Percentiles rank a stretch among this genome's conserved stretches.
These are phyloP conservation scores for Colletotrichum incanum DNA, from an alignment of 2,329 filamentous ascomycete genomes.

Conservation along the genomic window DNA sequence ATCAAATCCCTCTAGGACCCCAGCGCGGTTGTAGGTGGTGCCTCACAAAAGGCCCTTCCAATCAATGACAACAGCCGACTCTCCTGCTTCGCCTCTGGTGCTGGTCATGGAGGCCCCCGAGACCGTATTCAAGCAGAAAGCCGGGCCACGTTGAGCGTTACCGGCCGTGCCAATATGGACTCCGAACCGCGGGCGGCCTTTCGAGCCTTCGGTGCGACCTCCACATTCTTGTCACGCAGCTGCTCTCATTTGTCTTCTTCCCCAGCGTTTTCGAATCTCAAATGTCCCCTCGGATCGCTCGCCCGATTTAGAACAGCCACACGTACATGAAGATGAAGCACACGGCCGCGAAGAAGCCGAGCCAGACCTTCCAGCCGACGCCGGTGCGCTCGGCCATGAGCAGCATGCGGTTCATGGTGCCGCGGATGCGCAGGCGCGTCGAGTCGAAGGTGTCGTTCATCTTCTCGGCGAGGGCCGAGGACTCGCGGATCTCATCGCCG, in stretches of 20 bases:
- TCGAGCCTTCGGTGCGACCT: not conserved
- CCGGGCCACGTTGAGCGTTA: not conserved
- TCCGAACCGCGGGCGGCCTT: not conserved
- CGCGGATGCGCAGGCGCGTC: conserved; percentile 83
- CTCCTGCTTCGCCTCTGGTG: not conserved
- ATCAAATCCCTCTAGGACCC: not conserved
- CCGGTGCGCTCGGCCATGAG: conserved; percentile 95
- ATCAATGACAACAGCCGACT: not conserved
- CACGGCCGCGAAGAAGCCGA: conserved; percentile 89
- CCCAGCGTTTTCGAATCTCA: not conserved
- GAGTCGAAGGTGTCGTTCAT: conserved; percentile 97
- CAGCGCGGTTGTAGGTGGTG: not conserved
- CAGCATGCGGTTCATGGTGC: conserved; percentile 98
- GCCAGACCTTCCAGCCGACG: conserved; percentile 96
- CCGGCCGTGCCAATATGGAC: not conserved
- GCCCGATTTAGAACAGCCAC: conserved; percentile 81
- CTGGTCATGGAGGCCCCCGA: not conserved
- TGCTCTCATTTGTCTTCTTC: no score
- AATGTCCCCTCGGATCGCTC: not conserved
- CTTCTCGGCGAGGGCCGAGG: conserved; percentile 88
- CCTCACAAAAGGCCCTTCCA: not conserved
- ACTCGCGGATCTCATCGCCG: conserved; percentile 94
- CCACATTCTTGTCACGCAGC: not conserved
- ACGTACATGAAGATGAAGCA: conserved; percentile 91
- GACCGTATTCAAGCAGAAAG: no score